Evolutionary conservation across 2,329 filamentous ascomycete genomes (phyloP), one percentile per base, ranked within the genome.

Genomic region (Botryotinia calthae): DNA sequence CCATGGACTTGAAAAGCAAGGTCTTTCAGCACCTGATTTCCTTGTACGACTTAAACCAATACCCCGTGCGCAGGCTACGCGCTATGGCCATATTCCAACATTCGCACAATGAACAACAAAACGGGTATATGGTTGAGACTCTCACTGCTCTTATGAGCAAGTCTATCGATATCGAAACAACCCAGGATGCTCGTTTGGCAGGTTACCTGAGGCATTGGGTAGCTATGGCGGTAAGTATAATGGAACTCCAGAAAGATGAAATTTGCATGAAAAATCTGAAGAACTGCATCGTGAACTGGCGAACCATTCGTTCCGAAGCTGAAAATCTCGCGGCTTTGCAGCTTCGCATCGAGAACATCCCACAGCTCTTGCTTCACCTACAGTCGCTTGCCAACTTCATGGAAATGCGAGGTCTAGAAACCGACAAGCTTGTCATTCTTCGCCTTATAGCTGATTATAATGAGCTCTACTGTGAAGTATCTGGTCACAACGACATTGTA

Each of bases 301-400:
- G 76, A 22, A 73, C 78, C 8, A 83, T 89, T 68, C 79, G 84
- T 42, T 80, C 79, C 63, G 79, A 83, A 40, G 85, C 87, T 75
- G 75, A 80, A 58, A 82, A 84, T 48, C 81, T 82, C 79, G 77
- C 81, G 12, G 80, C 82, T 10, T 75, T 90, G 28, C 73, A 81
- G 22, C 77, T 80, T 20, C 79, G 80, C 22, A 78, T 91, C n/a
- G 86, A 88, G 63, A 84, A 88, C 76, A 76, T 83, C 12, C 82
- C 84, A 28, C 80, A 82, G 63, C 85, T 87, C 79, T 75, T 87
- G 22, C 77, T 83, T 44, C 86, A 89, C 67, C 80, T 91, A 54
- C 83, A 85, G 71, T 83, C 85, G 2, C 80, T 88, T 58, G 82
- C 86, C 12, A 87, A 89, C 72, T 91, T 86, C 76, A 83, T 90